Evolutionary conservation across 441 rosid genomes (phyloP).

Genomic region (Dalechampia spathulata): DNA sequence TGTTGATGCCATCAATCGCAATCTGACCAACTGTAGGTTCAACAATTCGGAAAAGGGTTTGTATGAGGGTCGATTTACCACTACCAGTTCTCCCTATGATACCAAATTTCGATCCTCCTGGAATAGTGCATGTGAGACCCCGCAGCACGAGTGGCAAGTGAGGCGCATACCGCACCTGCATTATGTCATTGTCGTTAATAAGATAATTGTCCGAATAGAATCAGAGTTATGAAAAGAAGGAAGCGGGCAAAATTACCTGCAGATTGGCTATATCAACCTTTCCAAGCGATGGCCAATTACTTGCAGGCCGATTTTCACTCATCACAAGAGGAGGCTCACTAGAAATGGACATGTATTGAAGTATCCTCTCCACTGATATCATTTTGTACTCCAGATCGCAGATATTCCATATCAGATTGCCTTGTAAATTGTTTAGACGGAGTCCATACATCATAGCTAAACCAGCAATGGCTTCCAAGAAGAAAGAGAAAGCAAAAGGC

Average conservation of each 20-base stretch:
- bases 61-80: slow-evolving; percentile 90
- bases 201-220: slow-evolving; percentile 1
- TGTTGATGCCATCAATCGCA: slow-evolving; percentile 62
- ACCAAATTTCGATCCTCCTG: slow-evolving; percentile 79
- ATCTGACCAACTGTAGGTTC: slow-evolving; percentile 71
- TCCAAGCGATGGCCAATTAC: slow-evolving; percentile 65
- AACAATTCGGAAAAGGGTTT: slow-evolving; percentile 75
- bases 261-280: slow-evolving; percentile 52
- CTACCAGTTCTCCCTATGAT: slow-evolving; percentile 90
- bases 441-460: slow-evolving; percentile 84
- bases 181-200: not conserved
- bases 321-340: slow-evolving; percentile 82
- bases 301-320: slow-evolving; percentile 43
- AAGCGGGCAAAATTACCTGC: slow-evolving; percentile 41
- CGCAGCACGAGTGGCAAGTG: slow-evolving; percentile 82
- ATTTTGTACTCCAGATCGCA: slow-evolving; percentile 69
- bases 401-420: slow-evolving; percentile 51
- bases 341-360: slow-evolving; percentile 62
- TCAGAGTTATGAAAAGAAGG: not conserved
- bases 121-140: slow-evolving; percentile 72
- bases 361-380: slow-evolving; percentile 85
- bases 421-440: slow-evolving; percentile 62
- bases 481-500: not conserved
- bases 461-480: slow-evolving; percentile 78
- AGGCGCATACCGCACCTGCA: slow-evolving; percentile 77